phyloP scores from a whole-genome alignment of 495 filamentous ascomycete genomes.

The Xylaria venustula region DNA sequence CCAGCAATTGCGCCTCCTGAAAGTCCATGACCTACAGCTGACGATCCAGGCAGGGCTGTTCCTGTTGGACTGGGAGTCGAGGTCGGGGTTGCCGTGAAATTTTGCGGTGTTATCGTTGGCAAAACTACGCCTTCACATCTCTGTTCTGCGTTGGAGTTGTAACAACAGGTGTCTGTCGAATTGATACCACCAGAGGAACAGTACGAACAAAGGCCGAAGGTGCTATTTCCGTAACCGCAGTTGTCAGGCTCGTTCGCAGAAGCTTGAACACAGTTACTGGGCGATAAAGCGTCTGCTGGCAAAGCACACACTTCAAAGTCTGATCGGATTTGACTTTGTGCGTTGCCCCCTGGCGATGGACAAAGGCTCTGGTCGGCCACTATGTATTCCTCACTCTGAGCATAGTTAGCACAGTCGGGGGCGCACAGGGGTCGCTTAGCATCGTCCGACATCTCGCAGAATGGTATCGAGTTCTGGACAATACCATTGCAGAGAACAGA shows the following conservation, averaged over 20 bases:
- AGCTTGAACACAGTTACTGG: slow-evolving; percentile 70
- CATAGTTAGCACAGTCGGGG: slow-evolving; percentile 82
- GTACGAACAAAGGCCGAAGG: slow-evolving; percentile 81
- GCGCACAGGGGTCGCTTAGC: slow-evolving; percentile 81
- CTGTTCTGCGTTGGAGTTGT: slow-evolving; percentile 67
- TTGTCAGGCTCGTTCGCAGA: slow-evolving; percentile 78
- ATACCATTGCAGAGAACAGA: slow-evolving; percentile 93
- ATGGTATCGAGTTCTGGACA: slow-evolving; percentile 81
- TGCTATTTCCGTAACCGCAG: slow-evolving; percentile 82
- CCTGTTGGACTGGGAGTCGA: slow-evolving; percentile 43
- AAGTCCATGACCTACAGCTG: slow-evolving; percentile 48
- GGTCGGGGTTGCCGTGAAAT: slow-evolving; percentile 55
- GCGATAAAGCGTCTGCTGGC: slow-evolving; percentile 72
- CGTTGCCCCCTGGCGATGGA: slow-evolving; percentile 57
- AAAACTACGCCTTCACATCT: slow-evolving; percentile 73
- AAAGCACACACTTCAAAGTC: slow-evolving; percentile 89
- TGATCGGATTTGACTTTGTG: slow-evolving; percentile 76
- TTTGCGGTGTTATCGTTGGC: slow-evolving; percentile 70
- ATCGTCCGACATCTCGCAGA: slow-evolving; percentile 62
- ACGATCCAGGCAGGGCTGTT: slow-evolving; percentile 33
- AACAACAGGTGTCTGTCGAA: slow-evolving; percentile 93
- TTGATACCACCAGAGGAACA: slow-evolving; percentile 81
- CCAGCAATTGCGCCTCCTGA: slow-evolving; percentile 87
- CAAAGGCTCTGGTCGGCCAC: slow-evolving; percentile 74
- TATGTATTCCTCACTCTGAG: slow-evolving; percentile 83